Base-by-base conservation (phyloP, 805 yeast genomes). In the Nakazawaea anatomiae region DNA sequence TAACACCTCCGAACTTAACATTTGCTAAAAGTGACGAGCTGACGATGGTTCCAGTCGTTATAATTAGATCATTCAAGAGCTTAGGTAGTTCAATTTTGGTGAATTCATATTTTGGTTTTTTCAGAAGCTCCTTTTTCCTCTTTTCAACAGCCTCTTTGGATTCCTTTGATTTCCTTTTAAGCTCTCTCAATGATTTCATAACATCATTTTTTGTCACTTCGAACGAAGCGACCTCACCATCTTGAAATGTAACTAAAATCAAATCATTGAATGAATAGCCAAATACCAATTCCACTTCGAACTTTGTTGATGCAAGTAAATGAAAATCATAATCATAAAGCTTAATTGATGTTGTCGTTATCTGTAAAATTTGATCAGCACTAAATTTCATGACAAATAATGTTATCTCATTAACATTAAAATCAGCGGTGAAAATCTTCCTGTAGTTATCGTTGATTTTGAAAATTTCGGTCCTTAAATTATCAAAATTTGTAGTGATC, bases 11-110 rank as follows among this genome's bases (percentile, higher is more conserved):
- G 12, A 60, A 58, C 53, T 67, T 64, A 11, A 71, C 72, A 47
- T 74, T 71, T 55, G 73, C 70, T 52, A 80, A 64, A 54, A 81
- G 59, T 6, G 72, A 63, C 31, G 78, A 78, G 51, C 74, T 73
- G 10, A 85, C 66, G 36, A 85, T 79, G 60, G 83, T 79, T 50
- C 89, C 91, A 25, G 85, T 78, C 0, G 90, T 85, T 51, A 86
- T 77, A 58, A 85, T 82, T 50, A 72, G 76, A 40, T 63, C 64
- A 50, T 63, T 63, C 41, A 69, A 53, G 35, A 68, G 52, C 0
- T 67, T 69, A 0, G 73, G 73, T 28, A 66, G 49, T 48, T 67
- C 68, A 48, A 67, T 51, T 44, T 64, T 63, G 10, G 55, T 56
- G 6, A 69, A 52, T 25, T 55, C 49, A 39, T 32, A 51, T 34